Evolutionary conservation across 2,329 filamentous ascomycete genomes (phyloP).

Genomic region (Trichophyton equinum): DNA sequence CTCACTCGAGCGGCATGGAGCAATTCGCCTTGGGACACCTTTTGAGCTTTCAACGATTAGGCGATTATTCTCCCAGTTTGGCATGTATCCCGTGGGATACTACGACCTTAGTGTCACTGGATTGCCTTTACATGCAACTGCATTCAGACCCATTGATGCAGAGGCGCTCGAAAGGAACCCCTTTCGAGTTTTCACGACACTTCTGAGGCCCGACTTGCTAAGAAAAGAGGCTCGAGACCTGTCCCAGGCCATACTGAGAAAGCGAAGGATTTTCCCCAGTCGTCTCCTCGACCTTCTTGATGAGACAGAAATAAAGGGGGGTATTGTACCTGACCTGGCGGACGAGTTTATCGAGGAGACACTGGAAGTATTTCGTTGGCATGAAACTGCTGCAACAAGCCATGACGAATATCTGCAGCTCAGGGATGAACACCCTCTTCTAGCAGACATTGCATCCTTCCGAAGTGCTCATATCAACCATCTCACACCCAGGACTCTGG

Average conservation of each 20-base stretch:
- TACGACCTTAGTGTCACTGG: slow-evolving; percentile 39
- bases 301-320: slow-evolving; percentile 21
- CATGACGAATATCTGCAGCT: slow-evolving; percentile 33
- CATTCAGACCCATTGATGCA: slow-evolving; percentile 34
- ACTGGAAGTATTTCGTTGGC: slow-evolving; percentile 40
- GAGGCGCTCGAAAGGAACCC: slow-evolving; percentile 32
- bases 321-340: slow-evolving; percentile 22
- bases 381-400: slow-evolving; percentile 30
- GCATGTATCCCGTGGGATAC: slow-evolving; percentile 40
- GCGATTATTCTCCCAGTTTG: slow-evolving; percentile 37
- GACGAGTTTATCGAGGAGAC: slow-evolving; percentile 33
- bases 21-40: slow-evolving; percentile 38
- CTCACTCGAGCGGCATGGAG: slow-evolving; percentile 34
- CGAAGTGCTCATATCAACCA: slow-evolving; percentile 42
- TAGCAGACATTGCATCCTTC: slow-evolving; percentile 38
- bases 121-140: slow-evolving; percentile 42
- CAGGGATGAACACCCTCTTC: slow-evolving; percentile 34
- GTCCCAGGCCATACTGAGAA: slow-evolving; percentile 24
- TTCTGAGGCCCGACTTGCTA: slow-evolving; percentile 34
- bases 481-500: slow-evolving; percentile 40
- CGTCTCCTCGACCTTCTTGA: slow-evolving; percentile 29
- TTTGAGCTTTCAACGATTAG: slow-evolving; percentile 33
- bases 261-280: slow-evolving; percentile 33
- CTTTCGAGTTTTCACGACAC: slow-evolving; percentile 35
- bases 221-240: slow-evolving; percentile 22